Base-by-base conservation (phyloP, 1,284 basidiomycete species). In the Xerocomus minutiporus region DNA sequence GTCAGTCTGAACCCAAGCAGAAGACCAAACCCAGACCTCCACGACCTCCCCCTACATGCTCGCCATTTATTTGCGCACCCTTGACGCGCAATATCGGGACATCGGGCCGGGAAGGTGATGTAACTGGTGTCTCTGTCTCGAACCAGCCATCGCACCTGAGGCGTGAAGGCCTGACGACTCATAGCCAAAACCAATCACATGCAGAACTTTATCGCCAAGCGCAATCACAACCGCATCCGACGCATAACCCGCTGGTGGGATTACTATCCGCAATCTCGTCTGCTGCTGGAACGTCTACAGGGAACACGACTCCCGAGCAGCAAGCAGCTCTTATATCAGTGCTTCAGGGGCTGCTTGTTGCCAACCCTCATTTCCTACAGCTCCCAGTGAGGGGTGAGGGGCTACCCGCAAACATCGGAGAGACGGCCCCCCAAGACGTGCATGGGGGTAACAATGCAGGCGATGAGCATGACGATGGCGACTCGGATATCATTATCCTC, bases 1-100 rank as follows among this genome's bases (percentile, higher is more conserved):
- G 20, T 31, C 43, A 15, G 20, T 40, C 44, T 9, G 35, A 49
- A 31, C 46, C 53, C 23, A 65, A 57, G 46, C 50, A 43, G 51
- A 64, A 38, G 44, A 17, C 53, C 3, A 68, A 62, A 44, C 15
- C 50, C 20, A 57, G 46, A 28, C 43, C 51, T 38, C 38, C 52
- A 2, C 54, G 49, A 25, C 44, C 42, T 31, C 60, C 46, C 12
- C 59, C 59, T 46, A 38, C 55, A 20, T 12, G 51, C 8, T 50
- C 68, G 9, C 68, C 66, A 6, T 63, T 70, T 41, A 57, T 63
- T 25, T 57, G 59, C 29, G 59, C 61, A n/a, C 68, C 66, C 2
- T 53, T 71, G 25, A 31, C 48, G 8, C 61, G 60, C 26, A 38
- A 46, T 32, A 17, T 44, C 7, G 3, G 23, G 9, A 38, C 25